Base-by-base conservation (phyloP, 2,329 filamentous ascomycete species). In the Aureobasidium sp. region DNA sequence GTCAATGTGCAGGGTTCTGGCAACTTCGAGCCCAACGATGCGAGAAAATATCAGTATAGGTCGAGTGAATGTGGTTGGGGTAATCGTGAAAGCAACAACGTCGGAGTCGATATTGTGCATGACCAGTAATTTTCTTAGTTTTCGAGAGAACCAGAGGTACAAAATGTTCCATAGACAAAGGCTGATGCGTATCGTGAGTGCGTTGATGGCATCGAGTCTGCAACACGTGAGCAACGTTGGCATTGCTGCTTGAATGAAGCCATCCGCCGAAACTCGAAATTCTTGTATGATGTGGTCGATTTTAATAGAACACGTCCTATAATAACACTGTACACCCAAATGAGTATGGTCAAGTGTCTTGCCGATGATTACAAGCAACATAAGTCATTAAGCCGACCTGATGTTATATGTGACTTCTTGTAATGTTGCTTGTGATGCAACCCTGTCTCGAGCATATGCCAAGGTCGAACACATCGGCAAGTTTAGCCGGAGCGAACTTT, bases 11-110 rank as follows among this genome's bases (percentile, higher is more conserved):
- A 97, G 78, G 63, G 86, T 81, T 5, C 81, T 72, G 3, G 93
- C 91, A 15, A 91, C 85, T 54, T 85, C 81, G 2, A 83, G 85
- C 74, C 97, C 94, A 67, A 97, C 86, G 12, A 97, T 84, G 53
- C 97, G 80, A 69, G 90, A 88, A 33, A 65, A 92, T 84, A 57
- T 84, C 83, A 0, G 91, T 87, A 73, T 97, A 97, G 63, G 90
- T 89, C 64, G 79, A 81, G 67, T 86, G 84, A 62, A 97, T 83
- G 74, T 97, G 89, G 70, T 79, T 78, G 47, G 79, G 78, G 68
- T 85, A 85, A 68, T 85, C 82, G 63, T 85, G 70, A 40, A 86
- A 31, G 81, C 83, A 56, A 85, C 2, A 5, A 75, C 73, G 2
- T 78, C 76, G 3, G 82, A 81, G 66, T 81, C 77, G 65, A 85